These are phyloP conservation scores for Yamadazyma dushanensis DNA, from an alignment of 1,139 yeast species.

Conservation along the genomic window DNA sequence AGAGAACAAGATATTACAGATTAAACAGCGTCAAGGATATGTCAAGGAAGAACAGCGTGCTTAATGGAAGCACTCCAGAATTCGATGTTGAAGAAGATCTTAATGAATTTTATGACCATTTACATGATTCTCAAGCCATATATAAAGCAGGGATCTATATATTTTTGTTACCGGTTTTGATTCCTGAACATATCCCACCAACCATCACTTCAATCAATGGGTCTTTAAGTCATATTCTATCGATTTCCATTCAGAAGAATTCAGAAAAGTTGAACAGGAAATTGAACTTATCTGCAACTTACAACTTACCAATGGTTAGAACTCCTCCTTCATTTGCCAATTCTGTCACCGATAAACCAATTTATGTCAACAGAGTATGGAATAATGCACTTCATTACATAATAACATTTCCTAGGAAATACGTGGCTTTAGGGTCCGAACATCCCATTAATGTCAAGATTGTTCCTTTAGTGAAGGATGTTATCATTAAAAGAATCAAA, in stretches of 20 bases:
- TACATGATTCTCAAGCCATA: constrained; percentile 12
- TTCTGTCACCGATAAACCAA: constrained; percentile 75
- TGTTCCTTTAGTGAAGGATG: constrained; percentile 68
- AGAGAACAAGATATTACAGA: constrained; percentile 36
- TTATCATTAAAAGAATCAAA: constrained; percentile 68
- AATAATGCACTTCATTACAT: constrained; percentile 76
- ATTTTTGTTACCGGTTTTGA: constrained; percentile 67
- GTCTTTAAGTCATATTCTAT: constrained; percentile 37
- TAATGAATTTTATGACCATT: constrained; percentile 5
- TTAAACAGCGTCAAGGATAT: constrained; percentile 24
- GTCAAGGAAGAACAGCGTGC: constrained; percentile 8
- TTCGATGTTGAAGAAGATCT: constrained; percentile 3
- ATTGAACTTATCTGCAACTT: constrained; percentile 28
- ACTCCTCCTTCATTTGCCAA: constrained; percentile 80
- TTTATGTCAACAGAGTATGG: constrained; percentile 82
- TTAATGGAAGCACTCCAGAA: constrained; percentile 4
- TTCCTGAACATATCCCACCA: constrained; percentile 75
- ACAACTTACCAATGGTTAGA: constrained; percentile 58
- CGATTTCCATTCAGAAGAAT: constrained; percentile 30
- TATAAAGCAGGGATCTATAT: constrained; percentile 78
- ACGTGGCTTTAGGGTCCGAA: constrained; percentile 68
- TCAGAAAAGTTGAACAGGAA: constrained; percentile 40
- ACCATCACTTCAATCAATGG: constrained; percentile 60
- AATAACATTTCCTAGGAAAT: constrained; percentile 73
- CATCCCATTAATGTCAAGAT: constrained; percentile 64